Evolutionary conservation across 306 rosid species (phyloP), one percentile per base, ranked within the genome.

Genomic region (Astragalus glycyphyllos): DNA sequence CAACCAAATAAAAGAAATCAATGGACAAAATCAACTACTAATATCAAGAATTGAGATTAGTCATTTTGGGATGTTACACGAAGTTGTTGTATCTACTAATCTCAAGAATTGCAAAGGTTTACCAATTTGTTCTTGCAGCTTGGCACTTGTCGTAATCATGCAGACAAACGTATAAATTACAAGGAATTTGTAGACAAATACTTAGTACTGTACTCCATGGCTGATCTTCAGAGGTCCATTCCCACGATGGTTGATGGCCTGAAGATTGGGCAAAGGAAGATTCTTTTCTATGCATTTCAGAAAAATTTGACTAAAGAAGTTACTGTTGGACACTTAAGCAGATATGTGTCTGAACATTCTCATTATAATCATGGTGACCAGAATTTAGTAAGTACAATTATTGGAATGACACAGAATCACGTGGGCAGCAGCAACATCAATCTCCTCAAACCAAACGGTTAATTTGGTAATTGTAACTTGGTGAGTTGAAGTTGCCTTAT

Each of bases 171-270:
- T n/a, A 87, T 94, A 48, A 90, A 82, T 77, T 94, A 94, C 84
- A 86, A 87, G 49, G 98, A 94, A 73, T 94, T 94, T 23, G 97
- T 94, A 26, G 89, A 94, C 85, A 89, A 94, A 83, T 96, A 90
- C 73, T 95, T 94, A 44, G 86, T 94, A 75, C 53, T 87, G 80
- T 94, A 87, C 84, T 94, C 97, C 8, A 81, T 88, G 87, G 96
- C 98, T 0, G 98, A 94, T 83, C 87, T 89, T 56, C 97, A 87
- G 48, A 82, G 97, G 86, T 94, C 98, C 7, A 94, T 94, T 80
- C 96, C 98, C 14, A 87, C 96, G 1, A 77, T 94, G 98, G 90
- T 94, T 72, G 98, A 94, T 79, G 96, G 98, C 60, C 89, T 94
- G 64, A 90, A 94, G 84, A 97, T 96, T 37, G 92, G 96, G 51